A percentile compares a stretch with the other conserved stretches of the same genome.
phyloP scores from a whole-genome alignment of 176 grass and related monocot genomes.

The Alloteropsis semialata region DNA sequence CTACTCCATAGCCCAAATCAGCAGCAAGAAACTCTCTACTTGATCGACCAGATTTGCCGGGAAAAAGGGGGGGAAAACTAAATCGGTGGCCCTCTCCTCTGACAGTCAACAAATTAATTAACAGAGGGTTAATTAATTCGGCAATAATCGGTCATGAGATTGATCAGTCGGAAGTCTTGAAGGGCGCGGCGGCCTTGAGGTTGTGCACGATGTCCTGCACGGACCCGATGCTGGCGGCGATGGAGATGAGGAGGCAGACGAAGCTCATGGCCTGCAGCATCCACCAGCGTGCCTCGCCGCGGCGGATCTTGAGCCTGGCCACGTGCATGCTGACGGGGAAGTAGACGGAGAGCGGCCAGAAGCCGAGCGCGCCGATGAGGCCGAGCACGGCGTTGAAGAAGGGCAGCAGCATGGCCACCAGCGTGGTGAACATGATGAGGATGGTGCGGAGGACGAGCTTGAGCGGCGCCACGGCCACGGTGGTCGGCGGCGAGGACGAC shows the following conservation, averaged over 20 bases:
- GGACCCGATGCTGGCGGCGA: constrained; percentile 78
- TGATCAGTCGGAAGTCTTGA: constrained; percentile 54
- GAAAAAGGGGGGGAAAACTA: not conserved
- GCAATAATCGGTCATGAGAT: not conserved
- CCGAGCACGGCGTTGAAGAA: constrained; percentile 97
- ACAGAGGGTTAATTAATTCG: constrained; percentile 1
- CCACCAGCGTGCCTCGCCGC: constrained; percentile 63
- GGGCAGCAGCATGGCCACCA: constrained; percentile 79
- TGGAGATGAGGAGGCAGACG: constrained; percentile 73
- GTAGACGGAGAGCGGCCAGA: constrained; percentile 99
- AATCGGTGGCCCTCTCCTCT: not conserved
- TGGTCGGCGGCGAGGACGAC: not conserved
- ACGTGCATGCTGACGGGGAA: constrained; percentile 93
- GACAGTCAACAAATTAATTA: constrained; percentile 24
- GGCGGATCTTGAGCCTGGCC: constrained; percentile 51
- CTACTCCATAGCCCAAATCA: not conserved
- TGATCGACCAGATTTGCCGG: not conserved
- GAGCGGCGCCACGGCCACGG: constrained; percentile 55
- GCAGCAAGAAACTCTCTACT: not conserved
- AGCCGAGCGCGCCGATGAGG: constrained; percentile 82
- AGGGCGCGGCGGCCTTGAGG: constrained; percentile 65
- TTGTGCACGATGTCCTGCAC: constrained; percentile 96
- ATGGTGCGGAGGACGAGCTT: constrained; percentile 81
- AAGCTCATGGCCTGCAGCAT: constrained; percentile 86
- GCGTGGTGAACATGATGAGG: constrained; percentile 88